Evolutionary conservation across 495 filamentous ascomycete genomes (phyloP), one percentile per base, ranked within the genome.

Genomic region (Thermothielavioides terrestris): DNA sequence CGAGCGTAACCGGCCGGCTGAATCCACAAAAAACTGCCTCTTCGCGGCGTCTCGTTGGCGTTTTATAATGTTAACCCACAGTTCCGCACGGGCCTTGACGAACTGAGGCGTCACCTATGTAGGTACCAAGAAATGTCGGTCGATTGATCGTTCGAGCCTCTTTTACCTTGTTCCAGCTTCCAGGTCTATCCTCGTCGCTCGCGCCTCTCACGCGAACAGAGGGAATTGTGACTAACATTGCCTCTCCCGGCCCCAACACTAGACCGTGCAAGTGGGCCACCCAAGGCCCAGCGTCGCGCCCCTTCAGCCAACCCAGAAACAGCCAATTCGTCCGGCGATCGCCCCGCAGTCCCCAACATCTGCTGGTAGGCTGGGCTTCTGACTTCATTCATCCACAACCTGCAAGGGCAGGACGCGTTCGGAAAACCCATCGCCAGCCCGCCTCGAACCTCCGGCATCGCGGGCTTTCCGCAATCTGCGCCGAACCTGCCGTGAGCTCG

Each of bases 271-370:
- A 25, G 42, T 45, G 42, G 42, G 20, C 42, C 42, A 14, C 12
- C 10, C 3, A 32, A 21, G n/a, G 20, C 27, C 5, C 6, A 18
- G 17, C 28, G 17, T 2, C 4, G 12, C 39, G 10, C 25, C 22
- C 38, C 2, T 8, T 8, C 35, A n/a, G n/a, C n/a, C n/a, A n/a
- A n/a, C 35, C 37, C 21, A 40, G 37, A n/a, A n/a, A n/a, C n/a
- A n/a, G n/a, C n/a, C 40, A n/a, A 42, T 42, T 42, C 18, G 25
- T 30, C 40, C 40, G 27, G 42, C 30, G n/a, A n/a, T n/a, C n/a
- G n/a, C 42, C 42, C 21, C 42, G 20, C 42, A 34, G 34, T 35
- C 20, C 15, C 10, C 26, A 31, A 32, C 27, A 10, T 11, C 11
- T 32, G 42, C 17, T 21, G 28, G 17, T 14, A 4, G 28, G 1